Percentiles rank a stretch among this genome's conserved stretches.
These are phyloP conservation scores for Paecilomyces fulvus DNA, from an alignment of 2,329 filamentous ascomycete genomes.

Conservation along the genomic window DNA sequence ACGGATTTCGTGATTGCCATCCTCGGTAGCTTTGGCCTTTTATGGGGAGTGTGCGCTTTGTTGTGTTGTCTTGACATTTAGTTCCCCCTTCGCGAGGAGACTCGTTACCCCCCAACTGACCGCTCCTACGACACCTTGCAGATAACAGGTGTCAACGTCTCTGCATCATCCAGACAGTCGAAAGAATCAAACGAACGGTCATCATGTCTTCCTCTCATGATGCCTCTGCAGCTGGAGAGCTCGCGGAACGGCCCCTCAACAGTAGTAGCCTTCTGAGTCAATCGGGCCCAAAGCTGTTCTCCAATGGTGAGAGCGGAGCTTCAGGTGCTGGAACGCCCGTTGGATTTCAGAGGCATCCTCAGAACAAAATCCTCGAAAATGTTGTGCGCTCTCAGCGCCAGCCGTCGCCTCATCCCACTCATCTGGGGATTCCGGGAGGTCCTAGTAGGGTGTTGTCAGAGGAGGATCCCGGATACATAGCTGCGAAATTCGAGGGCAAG, in stretches of 20 bases:
- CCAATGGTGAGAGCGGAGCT: constrained; percentile 22
- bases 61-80: not conserved
- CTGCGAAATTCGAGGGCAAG: constrained; percentile 89
- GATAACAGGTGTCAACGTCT: not conserved
- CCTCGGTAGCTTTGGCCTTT: not conserved
- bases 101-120: not conserved
- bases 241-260: constrained; percentile 19
- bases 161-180: no score
- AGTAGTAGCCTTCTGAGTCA: constrained; percentile 18
- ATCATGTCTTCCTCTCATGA: constrained; percentile 19
- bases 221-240: constrained; percentile 7
- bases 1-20: not conserved
- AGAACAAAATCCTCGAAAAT: constrained; percentile 52
- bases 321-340: constrained; percentile 34
- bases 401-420: constrained; percentile 81
- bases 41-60: not conserved
- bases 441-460: constrained; percentile 61
- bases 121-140: not conserved
- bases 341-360: constrained; percentile 33
- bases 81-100: not conserved
- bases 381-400: constrained; percentile 51
- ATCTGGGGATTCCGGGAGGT: constrained; percentile 62
- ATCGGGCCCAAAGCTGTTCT: constrained; percentile 23
- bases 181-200: not conserved
- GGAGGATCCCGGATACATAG: constrained; percentile 86